Base-by-base conservation (phyloP, 805 yeast genomes). In the Scheffersomyces amazonensis region DNA sequence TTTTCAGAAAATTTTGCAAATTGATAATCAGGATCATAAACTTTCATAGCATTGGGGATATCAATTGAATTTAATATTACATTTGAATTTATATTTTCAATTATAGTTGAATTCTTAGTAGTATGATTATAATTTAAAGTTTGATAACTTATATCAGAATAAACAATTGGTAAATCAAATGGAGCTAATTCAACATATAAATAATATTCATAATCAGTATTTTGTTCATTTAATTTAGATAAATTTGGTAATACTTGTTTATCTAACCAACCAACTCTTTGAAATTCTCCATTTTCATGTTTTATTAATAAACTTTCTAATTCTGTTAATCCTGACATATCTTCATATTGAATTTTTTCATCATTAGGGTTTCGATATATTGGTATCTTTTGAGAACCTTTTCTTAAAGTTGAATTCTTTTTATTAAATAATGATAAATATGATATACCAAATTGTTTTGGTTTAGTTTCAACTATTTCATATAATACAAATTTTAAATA, bases 231-330 rank as follows among this genome's bases (percentile, higher is more conserved):
- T 16, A 31, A 30, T 16, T 31, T 29, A 6, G 23, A 21, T 13
- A 43, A 31, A n/a, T 24, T 27, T 1, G 47, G 44, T 10, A 40
- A 27, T 15, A 37, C 40, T 21, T 85, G 49, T 32, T 76, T 69
- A 52, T 88, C 96, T 8, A 89, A 66, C 97, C 97, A 90, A 34
- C 74, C 78, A 1, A 77, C 58, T 5, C 75, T 59, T 4, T 73
- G 62, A 18, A 78, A 65, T 18, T 85, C 90, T 1, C 89, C 89
- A 43, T 75, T 71, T 50, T 83, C 89, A 51, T 81, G 85, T 34
- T 61, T 63, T 45, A 83, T 81, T 30, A 85, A 64, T 35, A 73
- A 64, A 34, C 56, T 57, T 45, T 83, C 88, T 15, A 78, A 52
- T 5, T 67, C 51, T 3, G 55, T 59, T 20, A 56, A 39, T 8